Evolutionary conservation across 495 filamentous ascomycete species (phyloP).

Genomic region (Daldinia bambusicola): DNA sequence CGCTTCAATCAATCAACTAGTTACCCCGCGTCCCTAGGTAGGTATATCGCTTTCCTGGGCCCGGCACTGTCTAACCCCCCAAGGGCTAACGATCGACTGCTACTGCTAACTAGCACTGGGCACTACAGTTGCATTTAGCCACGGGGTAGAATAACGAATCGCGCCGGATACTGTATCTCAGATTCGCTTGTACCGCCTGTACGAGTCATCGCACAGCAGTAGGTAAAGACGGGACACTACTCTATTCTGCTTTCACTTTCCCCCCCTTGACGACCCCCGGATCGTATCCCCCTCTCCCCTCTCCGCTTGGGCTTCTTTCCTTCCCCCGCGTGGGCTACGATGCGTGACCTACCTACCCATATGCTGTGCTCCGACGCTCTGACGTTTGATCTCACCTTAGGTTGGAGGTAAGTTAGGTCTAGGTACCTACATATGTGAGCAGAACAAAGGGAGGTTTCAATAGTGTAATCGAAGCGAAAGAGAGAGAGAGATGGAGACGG

Average conservation of each 20-base stretch:
- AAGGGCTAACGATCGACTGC: constrained; percentile 27
- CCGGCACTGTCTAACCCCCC: constrained; percentile 25
- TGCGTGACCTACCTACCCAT: constrained; percentile 14
- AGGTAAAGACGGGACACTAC: background rate
- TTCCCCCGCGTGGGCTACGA: constrained; percentile 5
- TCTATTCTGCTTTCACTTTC: constrained; percentile 6
- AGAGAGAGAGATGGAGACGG: no score
- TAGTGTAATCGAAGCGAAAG: background rate
- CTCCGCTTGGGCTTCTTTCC: no score
- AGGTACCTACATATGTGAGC: constrained; percentile 1
- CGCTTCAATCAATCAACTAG: background rate
- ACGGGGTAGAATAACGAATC: constrained; percentile 3
- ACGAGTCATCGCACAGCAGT: constrained; percentile 7
- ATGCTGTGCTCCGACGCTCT: constrained; percentile 23
- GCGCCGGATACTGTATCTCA: constrained; percentile 28
- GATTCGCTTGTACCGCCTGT: constrained; percentile 24
- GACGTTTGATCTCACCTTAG: background rate
- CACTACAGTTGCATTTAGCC: constrained; percentile 37
- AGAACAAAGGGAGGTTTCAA: background rate
- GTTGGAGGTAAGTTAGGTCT: no score
- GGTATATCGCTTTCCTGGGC: constrained; percentile 23
- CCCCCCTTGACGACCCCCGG: background rate
- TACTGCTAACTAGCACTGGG: constrained; percentile 15
- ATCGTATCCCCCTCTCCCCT: constrained; percentile 11
- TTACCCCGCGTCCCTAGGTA: constrained; percentile 35